Evolutionary conservation across 106 monocot genomes (phyloP).

Genomic region (Cymbidium sinense): DNA sequence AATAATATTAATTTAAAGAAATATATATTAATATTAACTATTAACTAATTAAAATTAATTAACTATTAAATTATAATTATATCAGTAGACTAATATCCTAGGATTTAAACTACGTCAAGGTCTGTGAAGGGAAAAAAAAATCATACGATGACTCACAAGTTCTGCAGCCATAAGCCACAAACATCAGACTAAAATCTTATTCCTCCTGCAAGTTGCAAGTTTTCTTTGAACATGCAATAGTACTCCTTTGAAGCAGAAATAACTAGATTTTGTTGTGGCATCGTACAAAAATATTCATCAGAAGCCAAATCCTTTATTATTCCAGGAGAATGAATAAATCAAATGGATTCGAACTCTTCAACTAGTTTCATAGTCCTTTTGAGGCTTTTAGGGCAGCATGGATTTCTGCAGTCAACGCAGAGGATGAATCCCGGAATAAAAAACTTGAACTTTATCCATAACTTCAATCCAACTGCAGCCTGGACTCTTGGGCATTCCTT

Average conservation of each 20-base stretch:
- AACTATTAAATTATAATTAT: no score
- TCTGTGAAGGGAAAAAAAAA: no score
- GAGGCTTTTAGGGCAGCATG: constrained; percentile 22
- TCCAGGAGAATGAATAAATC: not conserved
- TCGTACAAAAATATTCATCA: not conserved
- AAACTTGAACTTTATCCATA: constrained; percentile 25
- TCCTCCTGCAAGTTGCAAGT: not conserved
- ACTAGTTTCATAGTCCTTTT: constrained; percentile 23
- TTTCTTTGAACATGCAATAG: not conserved
- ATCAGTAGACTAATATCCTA: no score
- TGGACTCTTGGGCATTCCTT: constrained; percentile 36
- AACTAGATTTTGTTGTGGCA: not conserved
- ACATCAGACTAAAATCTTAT: not conserved
- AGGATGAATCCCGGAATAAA: constrained; percentile 40
- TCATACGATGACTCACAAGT: no score
- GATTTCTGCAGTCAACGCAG: constrained; percentile 11
- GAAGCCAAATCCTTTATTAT: not conserved
- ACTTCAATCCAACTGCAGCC: constrained; percentile 64
- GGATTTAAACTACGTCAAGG: no score
- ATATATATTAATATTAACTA: no score
- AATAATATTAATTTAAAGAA: no score
- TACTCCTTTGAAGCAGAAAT: not conserved
- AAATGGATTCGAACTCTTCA: constrained; percentile 12
- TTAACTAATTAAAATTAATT: no score
- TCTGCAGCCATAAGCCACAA: not conserved